These are phyloP conservation scores for Marasmius tenuissimus DNA, from an alignment of 1,284 basidiomycete species.

Conservation along the genomic window DNA sequence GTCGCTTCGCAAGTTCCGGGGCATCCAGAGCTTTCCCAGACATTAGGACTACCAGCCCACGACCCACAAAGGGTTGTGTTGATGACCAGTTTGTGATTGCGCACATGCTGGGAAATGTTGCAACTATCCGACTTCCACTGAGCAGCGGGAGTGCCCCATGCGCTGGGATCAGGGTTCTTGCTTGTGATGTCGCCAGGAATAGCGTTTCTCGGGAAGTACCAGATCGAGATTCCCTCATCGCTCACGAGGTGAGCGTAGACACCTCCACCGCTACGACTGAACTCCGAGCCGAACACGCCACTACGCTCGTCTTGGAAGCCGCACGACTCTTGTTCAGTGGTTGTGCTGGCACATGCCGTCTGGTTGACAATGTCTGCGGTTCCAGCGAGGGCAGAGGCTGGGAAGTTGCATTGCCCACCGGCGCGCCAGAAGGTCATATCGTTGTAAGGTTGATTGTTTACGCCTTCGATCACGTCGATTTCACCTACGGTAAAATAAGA, in stretches of 20 bases:
- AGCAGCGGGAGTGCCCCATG: conserved; percentile 58
- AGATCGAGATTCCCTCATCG: conserved; percentile 52
- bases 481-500: conserved; percentile 28
- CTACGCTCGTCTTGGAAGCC: conserved; percentile 37
- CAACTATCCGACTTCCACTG: background rate
- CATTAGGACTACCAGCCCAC: conserved; percentile 34
- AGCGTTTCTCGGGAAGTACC: conserved; percentile 52
- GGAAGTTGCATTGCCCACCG: conserved; percentile 26
- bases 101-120: conserved; percentile 52
- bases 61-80: conserved; percentile 59
- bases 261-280: conserved; percentile 55
- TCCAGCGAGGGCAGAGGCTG: background rate
- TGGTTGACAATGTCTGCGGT: conserved; percentile 23
- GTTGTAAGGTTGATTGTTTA: conserved; percentile 44
- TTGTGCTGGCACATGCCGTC: conserved; percentile 35
- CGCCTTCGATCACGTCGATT: conserved; percentile 61
- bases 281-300: conserved; percentile 49
- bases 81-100: conserved; percentile 53
- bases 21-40: background rate
- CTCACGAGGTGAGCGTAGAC: conserved; percentile 59
- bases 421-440: conserved; percentile 58
- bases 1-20: background rate
- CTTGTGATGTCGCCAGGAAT: conserved; percentile 59
- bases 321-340: conserved; percentile 52
- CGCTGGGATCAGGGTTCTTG: conserved; percentile 46